Percentiles rank a stretch among this genome's conserved stretches.
Evolutionary conservation across 2,329 filamentous ascomycete species (phyloP).

Genomic region (Xylaria sp.): DNA sequence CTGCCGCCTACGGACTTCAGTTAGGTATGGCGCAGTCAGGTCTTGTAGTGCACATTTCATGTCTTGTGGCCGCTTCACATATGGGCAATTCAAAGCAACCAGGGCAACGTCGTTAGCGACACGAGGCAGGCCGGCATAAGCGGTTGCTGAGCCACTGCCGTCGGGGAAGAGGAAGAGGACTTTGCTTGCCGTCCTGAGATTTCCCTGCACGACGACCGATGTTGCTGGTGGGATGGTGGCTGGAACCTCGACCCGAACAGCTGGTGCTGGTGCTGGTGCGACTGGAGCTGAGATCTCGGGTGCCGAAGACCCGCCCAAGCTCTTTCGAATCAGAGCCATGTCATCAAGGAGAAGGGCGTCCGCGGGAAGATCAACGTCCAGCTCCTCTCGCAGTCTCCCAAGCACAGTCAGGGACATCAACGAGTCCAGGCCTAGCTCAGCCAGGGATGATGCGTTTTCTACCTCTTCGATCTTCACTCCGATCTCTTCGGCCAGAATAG

Average conservation of each 20-base stretch:
- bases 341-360: constrained; percentile 14
- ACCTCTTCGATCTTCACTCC: constrained; percentile 15
- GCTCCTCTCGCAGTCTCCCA: constrained; percentile 18
- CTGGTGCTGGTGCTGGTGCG: neutral
- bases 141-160: constrained; percentile 25
- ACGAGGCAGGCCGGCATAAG: constrained; percentile 15
- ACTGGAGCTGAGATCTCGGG: neutral
- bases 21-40: constrained; percentile 7
- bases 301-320: neutral
- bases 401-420: constrained; percentile 18
- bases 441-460: neutral
- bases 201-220: constrained; percentile 25
- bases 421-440: constrained; percentile 16
- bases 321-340: constrained; percentile 7
- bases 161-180: constrained; percentile 33
- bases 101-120: constrained; percentile 9
- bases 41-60: constrained; percentile 15
- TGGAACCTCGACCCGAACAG: neutral
- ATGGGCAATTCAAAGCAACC: constrained; percentile 28
- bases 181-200: constrained; percentile 11
- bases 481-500: constrained; percentile 22
- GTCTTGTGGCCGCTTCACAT: constrained; percentile 13
- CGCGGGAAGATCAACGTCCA: constrained; percentile 15
- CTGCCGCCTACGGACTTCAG: constrained; percentile 30
- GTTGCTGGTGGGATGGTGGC: constrained; percentile 14